phyloP scores from a whole-genome alignment of 345 rosid species.

The Xanthoceras sorbifolium region DNA sequence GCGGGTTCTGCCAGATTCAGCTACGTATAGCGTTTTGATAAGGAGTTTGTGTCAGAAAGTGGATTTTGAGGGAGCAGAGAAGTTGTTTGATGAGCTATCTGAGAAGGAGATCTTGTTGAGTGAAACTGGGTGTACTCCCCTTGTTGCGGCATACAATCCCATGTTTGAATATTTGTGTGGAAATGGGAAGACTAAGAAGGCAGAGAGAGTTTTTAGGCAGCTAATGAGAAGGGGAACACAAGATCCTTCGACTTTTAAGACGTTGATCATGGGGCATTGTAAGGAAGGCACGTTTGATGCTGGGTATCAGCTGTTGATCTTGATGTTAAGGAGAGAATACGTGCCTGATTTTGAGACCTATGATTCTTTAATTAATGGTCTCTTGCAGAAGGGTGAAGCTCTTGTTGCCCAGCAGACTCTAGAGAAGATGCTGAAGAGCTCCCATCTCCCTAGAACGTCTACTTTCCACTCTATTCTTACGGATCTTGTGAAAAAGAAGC shows the following conservation, averaged over 20 bases:
- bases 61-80: slow-evolving; percentile 67
- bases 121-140: slow-evolving; percentile 57
- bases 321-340: slow-evolving; percentile 72
- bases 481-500: slow-evolving; percentile 52
- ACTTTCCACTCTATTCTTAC: slow-evolving; percentile 58
- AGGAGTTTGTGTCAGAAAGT: slow-evolving; percentile 55
- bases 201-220: slow-evolving; percentile 75
- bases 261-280: slow-evolving; percentile 74
- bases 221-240: slow-evolving; percentile 79
- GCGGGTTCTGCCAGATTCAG: slow-evolving; percentile 66
- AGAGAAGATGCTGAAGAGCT: slow-evolving; percentile 73
- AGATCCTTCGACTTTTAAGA: slow-evolving; percentile 69
- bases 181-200: slow-evolving; percentile 67
- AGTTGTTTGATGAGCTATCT: slow-evolving; percentile 57
- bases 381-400: slow-evolving; percentile 58
- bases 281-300: slow-evolving; percentile 59
- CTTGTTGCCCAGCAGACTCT: slow-evolving; percentile 60
- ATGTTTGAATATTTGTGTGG: slow-evolving; percentile 68
- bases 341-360: slow-evolving; percentile 66
- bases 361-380: slow-evolving; percentile 54
- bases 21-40: slow-evolving; percentile 74
- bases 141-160: slow-evolving; percentile 79
- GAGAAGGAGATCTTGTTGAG: slow-evolving; percentile 49
- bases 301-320: slow-evolving; percentile 64
- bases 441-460: slow-evolving; percentile 59